Percentiles rank a stretch among this genome's conserved stretches.
Evolutionary conservation across 202 grass and related monocot genomes (phyloP).

Genomic region (Brachypodium distachyon): DNA sequence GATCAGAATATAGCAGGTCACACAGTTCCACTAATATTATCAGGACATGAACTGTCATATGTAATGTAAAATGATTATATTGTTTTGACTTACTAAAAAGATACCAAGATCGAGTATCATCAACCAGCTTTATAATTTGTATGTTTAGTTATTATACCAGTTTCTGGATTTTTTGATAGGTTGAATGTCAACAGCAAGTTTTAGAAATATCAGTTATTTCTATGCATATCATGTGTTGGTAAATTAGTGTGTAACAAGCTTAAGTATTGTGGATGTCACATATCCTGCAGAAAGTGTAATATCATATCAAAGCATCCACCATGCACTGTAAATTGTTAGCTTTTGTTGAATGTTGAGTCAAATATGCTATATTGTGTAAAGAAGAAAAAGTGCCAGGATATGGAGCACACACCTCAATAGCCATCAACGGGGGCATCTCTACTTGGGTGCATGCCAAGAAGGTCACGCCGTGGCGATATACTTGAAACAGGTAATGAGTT

Average conservation of each 20-base stretch:
- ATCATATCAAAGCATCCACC: neutral
- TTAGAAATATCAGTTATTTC: neutral
- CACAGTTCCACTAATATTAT: neutral
- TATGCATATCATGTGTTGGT: neutral
- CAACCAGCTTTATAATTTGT: neutral
- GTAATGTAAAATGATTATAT: neutral
- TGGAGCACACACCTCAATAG: constrained; percentile 51
- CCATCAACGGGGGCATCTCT: constrained; percentile 84
- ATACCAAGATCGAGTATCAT: neutral
- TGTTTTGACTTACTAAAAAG: neutral
- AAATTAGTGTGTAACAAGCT: neutral
- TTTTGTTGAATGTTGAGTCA: neutral
- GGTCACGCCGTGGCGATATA: constrained; percentile 53
- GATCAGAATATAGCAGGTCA: neutral
- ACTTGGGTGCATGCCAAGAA: constrained; percentile 85
- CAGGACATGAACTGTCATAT: neutral
- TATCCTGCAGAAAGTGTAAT: neutral
- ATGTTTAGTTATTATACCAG: neutral
- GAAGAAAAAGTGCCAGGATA: neutral
- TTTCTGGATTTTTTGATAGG: neutral
- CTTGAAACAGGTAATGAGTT: constrained; percentile 85
- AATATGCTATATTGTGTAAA: neutral
- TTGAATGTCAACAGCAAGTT: neutral
- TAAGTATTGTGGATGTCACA: neutral
- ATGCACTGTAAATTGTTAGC: neutral